Evolutionary conservation across 176 grass and related monocot species (phyloP).

Genomic region (Rhynchospora breviuscula): DNA sequence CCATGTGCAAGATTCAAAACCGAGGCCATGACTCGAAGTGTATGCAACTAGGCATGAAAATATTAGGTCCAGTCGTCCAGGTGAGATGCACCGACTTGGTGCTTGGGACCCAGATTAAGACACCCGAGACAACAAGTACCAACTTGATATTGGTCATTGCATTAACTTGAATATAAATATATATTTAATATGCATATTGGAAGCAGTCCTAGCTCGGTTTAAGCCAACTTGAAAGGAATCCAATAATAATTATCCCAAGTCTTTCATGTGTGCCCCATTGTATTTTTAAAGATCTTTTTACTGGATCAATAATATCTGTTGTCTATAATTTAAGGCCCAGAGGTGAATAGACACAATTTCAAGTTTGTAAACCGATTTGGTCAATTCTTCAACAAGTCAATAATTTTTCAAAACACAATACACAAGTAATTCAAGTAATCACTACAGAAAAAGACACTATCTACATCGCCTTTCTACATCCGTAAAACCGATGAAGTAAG

Average conservation of each 20-base stretch:
- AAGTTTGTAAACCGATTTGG: no score
- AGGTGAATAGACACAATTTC: no score
- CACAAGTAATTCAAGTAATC: no score
- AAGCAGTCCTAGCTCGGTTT: neutral
- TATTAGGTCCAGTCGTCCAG: neutral
- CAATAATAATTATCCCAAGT: neutral
- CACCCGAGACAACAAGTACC: neutral
- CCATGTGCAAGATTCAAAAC: neutral
- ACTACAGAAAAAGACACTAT: no score
- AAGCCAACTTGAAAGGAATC: neutral
- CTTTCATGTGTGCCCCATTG: neutral
- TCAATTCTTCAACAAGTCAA: no score
- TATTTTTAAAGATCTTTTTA: neutral
- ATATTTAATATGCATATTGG: neutral
- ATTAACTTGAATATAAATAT: neutral
- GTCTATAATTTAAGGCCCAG: no score
- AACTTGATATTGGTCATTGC: neutral
- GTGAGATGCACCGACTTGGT: neutral
- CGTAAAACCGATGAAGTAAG: no score
- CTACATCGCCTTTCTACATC: no score
- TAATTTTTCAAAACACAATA: no score
- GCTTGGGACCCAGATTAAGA: neutral
- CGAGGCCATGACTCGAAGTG: neutral
- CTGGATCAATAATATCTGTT: neutral
- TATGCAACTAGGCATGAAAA: neutral